phyloP scores from a whole-genome alignment of 441 rosid genomes.

The Gossypium armourianum region DNA sequence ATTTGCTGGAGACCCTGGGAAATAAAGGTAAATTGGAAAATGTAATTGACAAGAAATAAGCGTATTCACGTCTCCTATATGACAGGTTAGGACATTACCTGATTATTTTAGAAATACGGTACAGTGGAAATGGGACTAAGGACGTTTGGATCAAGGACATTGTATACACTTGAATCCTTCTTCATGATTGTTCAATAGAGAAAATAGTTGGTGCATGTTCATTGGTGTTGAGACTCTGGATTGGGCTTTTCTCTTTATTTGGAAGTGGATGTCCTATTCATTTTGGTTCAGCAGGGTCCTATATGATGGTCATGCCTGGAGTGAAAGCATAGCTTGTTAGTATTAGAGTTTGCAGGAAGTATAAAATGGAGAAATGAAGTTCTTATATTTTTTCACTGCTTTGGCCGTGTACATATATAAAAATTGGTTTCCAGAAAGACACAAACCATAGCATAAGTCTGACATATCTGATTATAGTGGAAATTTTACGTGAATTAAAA shows the following conservation, averaged over 20 bases:
- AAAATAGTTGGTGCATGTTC: background rate
- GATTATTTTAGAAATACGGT: background rate
- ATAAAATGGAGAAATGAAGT: background rate
- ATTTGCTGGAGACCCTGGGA: background rate
- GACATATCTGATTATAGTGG: background rate
- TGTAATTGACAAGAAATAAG: background rate
- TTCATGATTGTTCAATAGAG: background rate
- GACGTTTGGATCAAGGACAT: background rate
- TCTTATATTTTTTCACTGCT: background rate
- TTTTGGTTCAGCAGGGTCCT: background rate
- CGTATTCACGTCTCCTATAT: background rate
- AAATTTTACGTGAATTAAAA: background rate
- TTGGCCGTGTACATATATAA: background rate
- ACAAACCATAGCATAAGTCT: background rate
- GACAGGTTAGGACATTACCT: background rate
- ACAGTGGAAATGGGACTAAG: background rate
- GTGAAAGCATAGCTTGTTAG: background rate
- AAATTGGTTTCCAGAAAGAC: background rate
- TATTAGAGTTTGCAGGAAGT: background rate
- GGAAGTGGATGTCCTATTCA: background rate
- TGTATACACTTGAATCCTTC: background rate
- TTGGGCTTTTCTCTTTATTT: background rate
- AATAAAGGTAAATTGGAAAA: background rate
- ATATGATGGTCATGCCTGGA: background rate
- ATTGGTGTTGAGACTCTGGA: background rate